Percentiles rank a stretch among this genome's conserved stretches.
phyloP scores from a whole-genome alignment of 176 grass and related monocot genomes.

The bread wheat (Triticum aestivum) region IWGSC_CS_RefSeq_v2.1 NC_057806.1:311423457-311423956 shows the following conservation, averaged over 20 bases:
- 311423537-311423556: conserved; percentile 82
- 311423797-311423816: neutral
- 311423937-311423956: neutral
- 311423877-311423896: neutral
- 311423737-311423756: neutral
- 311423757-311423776: neutral
- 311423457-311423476: conserved; percentile 67
- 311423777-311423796: neutral
- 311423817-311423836: neutral
- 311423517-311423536: conserved; percentile 87
- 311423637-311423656: neutral
- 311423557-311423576: neutral
- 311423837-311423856: neutral
- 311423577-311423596: neutral
- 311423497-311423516: conserved; percentile 55
- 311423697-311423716: too few relatives aligned
- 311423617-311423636: neutral
- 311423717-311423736: too few relatives aligned
- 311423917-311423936: neutral
- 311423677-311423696: too few relatives aligned
- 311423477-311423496: conserved; percentile 80
- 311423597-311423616: neutral
- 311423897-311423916: neutral
- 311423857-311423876: neutral
- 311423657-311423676: neutral